Conservation (phyloP, 139 green algal genomes). For the Chlorella sp. region DNA sequence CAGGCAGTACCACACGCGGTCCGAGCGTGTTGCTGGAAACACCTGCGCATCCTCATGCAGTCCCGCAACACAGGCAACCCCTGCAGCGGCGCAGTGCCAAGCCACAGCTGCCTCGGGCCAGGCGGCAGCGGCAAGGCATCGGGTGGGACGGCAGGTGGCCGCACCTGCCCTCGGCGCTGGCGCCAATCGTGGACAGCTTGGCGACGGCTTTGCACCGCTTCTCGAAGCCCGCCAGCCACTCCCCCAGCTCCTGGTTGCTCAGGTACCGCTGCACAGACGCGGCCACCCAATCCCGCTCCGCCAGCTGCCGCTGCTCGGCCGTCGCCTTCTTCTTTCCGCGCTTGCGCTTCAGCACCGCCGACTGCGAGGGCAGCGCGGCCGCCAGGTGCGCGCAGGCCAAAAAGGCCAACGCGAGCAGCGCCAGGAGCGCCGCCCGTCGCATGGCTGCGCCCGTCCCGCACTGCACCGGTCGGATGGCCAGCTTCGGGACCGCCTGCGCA, state of each 20-base stretch:
- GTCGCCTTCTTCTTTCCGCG: constrained; percentile 53
- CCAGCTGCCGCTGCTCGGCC: neutral
- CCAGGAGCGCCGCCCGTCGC: neutral
- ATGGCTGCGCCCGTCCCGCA: too few relatives aligned
- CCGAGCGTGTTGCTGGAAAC: too few relatives aligned
- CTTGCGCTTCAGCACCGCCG: constrained; percentile 49
- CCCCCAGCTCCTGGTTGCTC: constrained; percentile 30
- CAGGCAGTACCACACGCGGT: too few relatives aligned
- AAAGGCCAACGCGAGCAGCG: neutral
- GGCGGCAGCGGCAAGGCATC: too few relatives aligned
- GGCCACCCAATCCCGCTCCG: too few relatives aligned
- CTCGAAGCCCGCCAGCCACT: constrained; percentile 17
- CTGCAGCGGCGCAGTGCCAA: neutral
- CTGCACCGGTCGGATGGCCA: too few relatives aligned
- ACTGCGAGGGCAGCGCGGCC: neutral
- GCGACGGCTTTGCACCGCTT: constrained; percentile 28
- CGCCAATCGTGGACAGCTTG: constrained; percentile 11
- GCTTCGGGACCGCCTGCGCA: too few relatives aligned
- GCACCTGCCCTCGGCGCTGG: constrained; percentile 24
- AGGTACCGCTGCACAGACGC: constrained; percentile 17
- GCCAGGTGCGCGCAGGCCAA: neutral
- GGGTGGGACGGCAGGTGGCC: neutral
- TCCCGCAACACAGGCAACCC: neutral
- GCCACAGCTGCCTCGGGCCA: neutral
- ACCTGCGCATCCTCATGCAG: too few relatives aligned